Conservation (phyloP, 768 basidiomycete genomes). For the Podaxis sp. region DNA sequence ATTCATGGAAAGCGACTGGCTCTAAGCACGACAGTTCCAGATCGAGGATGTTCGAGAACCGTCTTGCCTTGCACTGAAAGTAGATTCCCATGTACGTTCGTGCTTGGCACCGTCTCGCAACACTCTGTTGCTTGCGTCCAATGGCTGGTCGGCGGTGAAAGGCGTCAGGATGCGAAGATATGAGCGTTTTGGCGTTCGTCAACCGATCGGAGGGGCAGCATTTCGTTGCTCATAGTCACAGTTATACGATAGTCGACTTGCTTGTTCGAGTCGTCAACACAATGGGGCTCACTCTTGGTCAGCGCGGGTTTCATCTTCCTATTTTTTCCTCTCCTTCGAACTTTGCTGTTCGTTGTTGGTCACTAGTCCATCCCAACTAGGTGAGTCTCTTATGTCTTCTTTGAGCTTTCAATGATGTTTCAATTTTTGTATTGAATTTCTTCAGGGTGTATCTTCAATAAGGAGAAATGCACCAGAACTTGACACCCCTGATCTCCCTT, state of each 20-base stretch:
- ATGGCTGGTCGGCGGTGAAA: conserved; percentile 37
- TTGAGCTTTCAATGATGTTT: conserved; percentile 50
- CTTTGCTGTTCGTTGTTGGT: conserved; percentile 46
- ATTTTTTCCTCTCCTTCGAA: conserved; percentile 51
- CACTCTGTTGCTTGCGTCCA: conserved; percentile 54
- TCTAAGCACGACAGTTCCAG: conserved; percentile 66
- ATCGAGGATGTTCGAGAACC: conserved; percentile 52
- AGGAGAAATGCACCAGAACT: conserved; percentile 73
- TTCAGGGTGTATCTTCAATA: conserved; percentile 80
- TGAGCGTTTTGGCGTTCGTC: conserved; percentile 60
- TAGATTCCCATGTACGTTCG: conserved; percentile 19
- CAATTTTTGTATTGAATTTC: conserved; percentile 72
- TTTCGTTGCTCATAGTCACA: conserved; percentile 81
- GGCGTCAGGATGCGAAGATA: conserved; percentile 63
- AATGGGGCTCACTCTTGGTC: conserved; percentile 92
- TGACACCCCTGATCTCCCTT: conserved; percentile 54
- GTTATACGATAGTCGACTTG: conserved; percentile 78
- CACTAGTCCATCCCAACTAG: background rate
- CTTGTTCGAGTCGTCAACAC: conserved; percentile 58
- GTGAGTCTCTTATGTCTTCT: conserved; percentile 23
- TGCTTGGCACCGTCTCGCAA: conserved; percentile 46
- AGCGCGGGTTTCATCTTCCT: conserved; percentile 46
- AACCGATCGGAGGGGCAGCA: conserved; percentile 37
- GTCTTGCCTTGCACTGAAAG: conserved; percentile 31
- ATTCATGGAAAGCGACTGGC: conserved; percentile 71